Base-by-base conservation (phyloP, 805 yeast species). In the Pichia paraexigua region DNA sequence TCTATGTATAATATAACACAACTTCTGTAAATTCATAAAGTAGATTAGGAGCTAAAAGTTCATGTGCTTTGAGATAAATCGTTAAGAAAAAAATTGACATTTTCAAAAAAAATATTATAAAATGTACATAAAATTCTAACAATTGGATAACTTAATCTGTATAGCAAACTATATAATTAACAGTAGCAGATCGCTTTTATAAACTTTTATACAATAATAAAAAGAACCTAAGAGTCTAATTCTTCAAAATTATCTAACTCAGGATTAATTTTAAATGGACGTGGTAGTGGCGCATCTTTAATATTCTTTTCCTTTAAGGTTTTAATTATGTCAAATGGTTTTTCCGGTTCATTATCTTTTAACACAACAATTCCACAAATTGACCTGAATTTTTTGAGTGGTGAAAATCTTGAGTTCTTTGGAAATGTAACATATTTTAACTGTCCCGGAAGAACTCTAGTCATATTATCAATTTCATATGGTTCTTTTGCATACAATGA, bases 401-500 rank as follows among this genome's bases (percentile, higher is more conserved):
- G 97, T 35, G 74, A 78, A 67, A 85, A 92, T 63, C 96, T 77
- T 46, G 79, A 84, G 51, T 81, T 85, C 62, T 85, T 84, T 40
- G 74, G 68, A 64, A 92, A 90, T 5, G 95, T 76, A 48, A 94
- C 80, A 70, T 82, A 88, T 67, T 83, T 85, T 53, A 91, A 75
- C 71, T 94, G 98, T 44, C 83, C 79, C 17, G 98, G 98, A 50
- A 94, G 73, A 2, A 94, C 96, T 62, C 99, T 81, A 13, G 94
- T 77, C 77, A 92, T 73, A 65, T 94, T 94, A 39, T 76, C 76
- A 51, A 94, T 72, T 64, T 80, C 79, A 68, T 79, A 89, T 27
- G 90, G 85, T 22, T 78, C 77, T 61, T 80, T 77, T 50, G 78
- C 73, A 63, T 83, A 82, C 57, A 64, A 53, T 2, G 71, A 61